Evolutionary conservation across 345 rosid species (phyloP).

Genomic region (Camelina neglecta): DNA sequence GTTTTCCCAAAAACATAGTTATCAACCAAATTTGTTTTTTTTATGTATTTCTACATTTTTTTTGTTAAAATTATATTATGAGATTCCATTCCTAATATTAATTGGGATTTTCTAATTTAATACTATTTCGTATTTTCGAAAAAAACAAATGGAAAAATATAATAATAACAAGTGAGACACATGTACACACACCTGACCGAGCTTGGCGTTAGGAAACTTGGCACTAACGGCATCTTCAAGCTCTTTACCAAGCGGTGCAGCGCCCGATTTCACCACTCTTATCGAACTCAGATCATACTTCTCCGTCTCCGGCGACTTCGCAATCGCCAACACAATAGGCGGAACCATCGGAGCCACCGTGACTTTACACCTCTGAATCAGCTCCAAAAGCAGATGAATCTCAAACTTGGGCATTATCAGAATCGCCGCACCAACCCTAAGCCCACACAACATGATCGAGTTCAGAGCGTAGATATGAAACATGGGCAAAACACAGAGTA

Average conservation of each 20-base stretch:
- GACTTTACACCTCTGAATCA: conserved; percentile 64
- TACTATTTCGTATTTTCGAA: background rate
- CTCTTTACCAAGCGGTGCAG: conserved; percentile 91
- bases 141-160: background rate
- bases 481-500: conserved; percentile 75
- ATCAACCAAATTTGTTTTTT: too few relatives aligned
- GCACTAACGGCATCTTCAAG: conserved; percentile 76
- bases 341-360: conserved; percentile 87
- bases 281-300: conserved; percentile 74
- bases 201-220: conserved; percentile 75
- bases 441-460: conserved; percentile 72
- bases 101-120: background rate
- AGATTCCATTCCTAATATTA: background rate
- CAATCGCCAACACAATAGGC: conserved; percentile 73
- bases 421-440: conserved; percentile 84
- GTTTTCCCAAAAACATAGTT: too few relatives aligned
- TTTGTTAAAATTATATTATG: background rate
- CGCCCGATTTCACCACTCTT: conserved; percentile 75
- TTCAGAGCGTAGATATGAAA: conserved; percentile 82
- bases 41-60: too few relatives aligned
- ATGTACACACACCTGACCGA: conserved; percentile 78
- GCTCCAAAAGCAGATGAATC: conserved; percentile 55
- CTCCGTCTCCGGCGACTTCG: conserved; percentile 60
- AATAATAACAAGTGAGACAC: background rate
- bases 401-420: conserved; percentile 88